phyloP scores from a whole-genome alignment of 768 basidiomycete genomes.

The Boletus subparvulus region DNA sequence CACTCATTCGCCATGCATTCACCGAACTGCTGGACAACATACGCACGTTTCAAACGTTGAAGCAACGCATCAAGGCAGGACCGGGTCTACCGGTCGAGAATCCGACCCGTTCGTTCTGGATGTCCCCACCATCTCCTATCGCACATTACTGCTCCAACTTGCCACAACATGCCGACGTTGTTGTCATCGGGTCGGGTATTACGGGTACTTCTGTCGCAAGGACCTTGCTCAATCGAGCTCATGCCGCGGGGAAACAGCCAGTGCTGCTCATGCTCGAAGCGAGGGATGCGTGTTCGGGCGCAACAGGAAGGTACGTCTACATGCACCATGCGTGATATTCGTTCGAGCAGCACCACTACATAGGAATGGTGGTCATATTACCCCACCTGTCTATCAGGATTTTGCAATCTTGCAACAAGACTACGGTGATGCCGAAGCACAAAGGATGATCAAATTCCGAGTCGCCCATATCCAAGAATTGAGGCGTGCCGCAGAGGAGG shows the following conservation, averaged over 20 bases:
- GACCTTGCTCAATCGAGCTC: conserved; percentile 44
- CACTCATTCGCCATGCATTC: conserved; percentile 20
- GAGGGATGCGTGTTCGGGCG: conserved; percentile 71
- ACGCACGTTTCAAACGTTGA: conserved; percentile 27
- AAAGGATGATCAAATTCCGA: conserved; percentile 59
- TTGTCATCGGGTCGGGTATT: conserved; percentile 78
- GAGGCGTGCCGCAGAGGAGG: conserved; percentile 50
- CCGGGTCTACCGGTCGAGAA: conserved; percentile 61
- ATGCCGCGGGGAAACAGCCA: conserved; percentile 28
- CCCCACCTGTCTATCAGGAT: conserved; percentile 58
- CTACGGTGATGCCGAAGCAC: conserved; percentile 47
- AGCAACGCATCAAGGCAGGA: conserved; percentile 34
- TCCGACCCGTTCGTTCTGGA: conserved; percentile 65
- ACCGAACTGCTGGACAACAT: conserved; percentile 20
- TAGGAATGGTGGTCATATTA: conserved; percentile 73
- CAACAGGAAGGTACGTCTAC: conserved; percentile 64
- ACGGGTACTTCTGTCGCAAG: conserved; percentile 64
- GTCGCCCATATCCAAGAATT: conserved; percentile 55
- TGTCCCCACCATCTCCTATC: conserved; percentile 50
- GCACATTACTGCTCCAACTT: conserved; percentile 35
- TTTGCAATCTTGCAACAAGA: conserved; percentile 47
- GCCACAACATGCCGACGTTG: conserved; percentile 54
- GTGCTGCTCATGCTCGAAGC: conserved; percentile 79
- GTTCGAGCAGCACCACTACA: background rate
- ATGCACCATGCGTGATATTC: background rate